Conservation (phyloP, 2,329 filamentous ascomycete species). For the Aspergillus persii region DNA sequence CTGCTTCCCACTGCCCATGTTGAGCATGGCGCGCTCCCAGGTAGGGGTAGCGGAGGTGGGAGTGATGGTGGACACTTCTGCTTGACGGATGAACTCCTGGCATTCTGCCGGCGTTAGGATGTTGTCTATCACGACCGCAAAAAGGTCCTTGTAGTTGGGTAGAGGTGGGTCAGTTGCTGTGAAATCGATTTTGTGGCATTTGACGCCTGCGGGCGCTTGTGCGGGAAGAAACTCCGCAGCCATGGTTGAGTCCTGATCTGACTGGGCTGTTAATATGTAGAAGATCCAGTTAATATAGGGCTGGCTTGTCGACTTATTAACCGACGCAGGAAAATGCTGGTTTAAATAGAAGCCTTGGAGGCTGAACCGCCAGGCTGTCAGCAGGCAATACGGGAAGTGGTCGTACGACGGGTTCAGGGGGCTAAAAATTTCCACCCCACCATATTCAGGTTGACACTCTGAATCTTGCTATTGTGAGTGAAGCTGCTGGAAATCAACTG, state of each 20-base stretch:
- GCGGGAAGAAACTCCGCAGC: conserved; percentile 30
- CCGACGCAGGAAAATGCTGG: background rate
- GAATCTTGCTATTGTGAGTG: too few relatives aligned
- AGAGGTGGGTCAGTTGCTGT: conserved; percentile 42
- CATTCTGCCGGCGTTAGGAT: conserved; percentile 66
- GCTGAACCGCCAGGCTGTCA: background rate
- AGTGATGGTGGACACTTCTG: conserved; percentile 44
- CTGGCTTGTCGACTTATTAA: background rate
- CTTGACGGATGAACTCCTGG: conserved; percentile 51
- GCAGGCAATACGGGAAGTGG: background rate
- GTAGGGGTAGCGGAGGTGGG: conserved; percentile 22
- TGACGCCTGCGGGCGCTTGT: conserved; percentile 45
- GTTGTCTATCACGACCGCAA: conserved; percentile 64
- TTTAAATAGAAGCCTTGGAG: background rate
- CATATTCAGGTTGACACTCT: background rate
- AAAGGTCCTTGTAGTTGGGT: conserved; percentile 53
- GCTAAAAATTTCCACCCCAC: background rate
- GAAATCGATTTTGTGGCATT: conserved; percentile 55
- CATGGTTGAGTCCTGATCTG: background rate
- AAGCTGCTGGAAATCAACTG: too few relatives aligned
- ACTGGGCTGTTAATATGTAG: background rate
- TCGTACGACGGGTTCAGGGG: background rate
- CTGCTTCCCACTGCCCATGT: conserved; percentile 62
- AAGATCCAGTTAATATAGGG: background rate
- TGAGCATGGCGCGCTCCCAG: conserved; percentile 70